phyloP scores from a whole-genome alignment of 2,329 filamentous ascomycete genomes.

The Neopestalotiopsis sp. region DNA sequence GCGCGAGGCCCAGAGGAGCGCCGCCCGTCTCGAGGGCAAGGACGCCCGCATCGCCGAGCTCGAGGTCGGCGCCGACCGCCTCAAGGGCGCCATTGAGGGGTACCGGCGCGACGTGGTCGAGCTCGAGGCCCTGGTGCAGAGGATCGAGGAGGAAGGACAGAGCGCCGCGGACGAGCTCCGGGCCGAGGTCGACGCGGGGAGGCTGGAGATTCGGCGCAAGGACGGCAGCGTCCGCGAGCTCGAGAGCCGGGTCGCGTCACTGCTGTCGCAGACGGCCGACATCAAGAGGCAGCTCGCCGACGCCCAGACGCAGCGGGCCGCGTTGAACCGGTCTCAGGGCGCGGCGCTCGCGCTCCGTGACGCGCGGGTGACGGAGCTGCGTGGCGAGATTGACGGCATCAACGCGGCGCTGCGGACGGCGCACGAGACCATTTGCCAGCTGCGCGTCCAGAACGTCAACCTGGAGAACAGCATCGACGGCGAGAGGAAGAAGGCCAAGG shows the following conservation, averaged over 20 bases:
- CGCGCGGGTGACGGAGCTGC: constrained; percentile 51
- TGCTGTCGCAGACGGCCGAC: constrained; percentile 44
- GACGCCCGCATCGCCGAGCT: constrained; percentile 50
- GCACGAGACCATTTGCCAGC: constrained; percentile 47
- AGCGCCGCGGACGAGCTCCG: constrained; percentile 36
- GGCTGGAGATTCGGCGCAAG: constrained; percentile 26
- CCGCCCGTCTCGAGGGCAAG: constrained; percentile 40
- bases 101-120: constrained; percentile 60
- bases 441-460: constrained; percentile 52
- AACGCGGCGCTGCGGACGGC: constrained; percentile 51
- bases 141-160: constrained; percentile 48
- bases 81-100: constrained; percentile 55
- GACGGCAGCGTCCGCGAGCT: constrained; percentile 45
- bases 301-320: constrained; percentile 31
- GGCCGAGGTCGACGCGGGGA: constrained; percentile 38
- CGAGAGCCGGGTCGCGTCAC: constrained; percentile 48
- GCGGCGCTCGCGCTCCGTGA: constrained; percentile 56
- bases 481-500: constrained; percentile 45
- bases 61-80: constrained; percentile 52
- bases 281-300: constrained; percentile 38
- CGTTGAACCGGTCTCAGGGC: constrained; percentile 48
- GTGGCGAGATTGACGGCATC: constrained; percentile 27
- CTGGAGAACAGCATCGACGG: constrained; percentile 41
- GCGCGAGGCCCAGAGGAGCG: constrained; percentile 42
- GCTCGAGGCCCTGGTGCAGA: constrained; percentile 56